These are phyloP conservation scores for Ampelocalamus luodianensis DNA, from an alignment of 176 grass and related monocot species.

Conservation along the genomic window DNA sequence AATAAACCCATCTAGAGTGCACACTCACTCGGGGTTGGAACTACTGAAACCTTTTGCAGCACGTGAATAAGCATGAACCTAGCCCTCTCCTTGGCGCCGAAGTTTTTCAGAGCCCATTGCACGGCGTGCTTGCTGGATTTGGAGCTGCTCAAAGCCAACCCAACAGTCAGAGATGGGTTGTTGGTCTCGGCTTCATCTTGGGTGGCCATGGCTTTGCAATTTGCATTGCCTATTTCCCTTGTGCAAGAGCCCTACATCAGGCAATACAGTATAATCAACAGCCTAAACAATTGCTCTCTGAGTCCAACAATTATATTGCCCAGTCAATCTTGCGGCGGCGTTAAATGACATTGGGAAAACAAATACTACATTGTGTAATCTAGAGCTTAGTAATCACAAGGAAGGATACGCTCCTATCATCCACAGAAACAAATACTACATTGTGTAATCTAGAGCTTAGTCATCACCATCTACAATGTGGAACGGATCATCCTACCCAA, in stretches of 20 bases:
- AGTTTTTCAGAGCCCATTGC: constrained; percentile 58
- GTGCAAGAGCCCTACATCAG: background rate
- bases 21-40: constrained; percentile 56
- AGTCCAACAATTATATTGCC: background rate
- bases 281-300: background rate
- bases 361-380: background rate
- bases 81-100: background rate
- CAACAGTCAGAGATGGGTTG: constrained; percentile 39
- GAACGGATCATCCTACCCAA: background rate
- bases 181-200: constrained; percentile 18
- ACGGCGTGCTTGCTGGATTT: constrained; percentile 47
- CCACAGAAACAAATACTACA: too few species aligned
- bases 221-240: background rate
- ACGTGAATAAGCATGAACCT: constrained; percentile 53
- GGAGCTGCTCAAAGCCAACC: constrained; percentile 41
- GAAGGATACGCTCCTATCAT: too few species aligned
- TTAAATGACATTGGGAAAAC: background rate
- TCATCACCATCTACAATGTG: background rate
- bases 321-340: background rate
- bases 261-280: background rate
- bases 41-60: constrained; percentile 37
- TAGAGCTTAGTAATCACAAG: background rate
- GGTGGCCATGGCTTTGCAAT: constrained; percentile 11
- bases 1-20: background rate
- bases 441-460: too few species aligned